Evolutionary conservation across 2,329 filamentous ascomycete species (phyloP).

Genomic region (Penicillium psychrosexuale): DNA sequence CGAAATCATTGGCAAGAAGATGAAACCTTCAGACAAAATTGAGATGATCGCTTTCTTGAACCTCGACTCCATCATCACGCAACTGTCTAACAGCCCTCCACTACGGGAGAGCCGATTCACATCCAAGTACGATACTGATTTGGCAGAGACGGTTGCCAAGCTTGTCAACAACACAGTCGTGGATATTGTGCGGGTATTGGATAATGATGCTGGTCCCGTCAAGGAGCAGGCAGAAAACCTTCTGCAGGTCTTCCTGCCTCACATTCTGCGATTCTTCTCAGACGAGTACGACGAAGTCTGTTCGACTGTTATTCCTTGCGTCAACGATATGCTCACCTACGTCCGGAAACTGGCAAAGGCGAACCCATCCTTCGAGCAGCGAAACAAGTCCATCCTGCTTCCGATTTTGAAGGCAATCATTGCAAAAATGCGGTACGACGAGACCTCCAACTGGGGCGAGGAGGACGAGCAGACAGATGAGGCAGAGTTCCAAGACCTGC

Average conservation of each 20-base stretch:
- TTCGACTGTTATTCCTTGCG: conserved; percentile 87
- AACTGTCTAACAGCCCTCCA: conserved; percentile 79
- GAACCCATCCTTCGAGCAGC: conserved; percentile 62
- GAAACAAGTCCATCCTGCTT: conserved; percentile 78
- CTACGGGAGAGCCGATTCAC: conserved; percentile 76
- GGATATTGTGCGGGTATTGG: conserved; percentile 83
- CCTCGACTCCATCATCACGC: conserved; percentile 76
- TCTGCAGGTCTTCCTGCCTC: conserved; percentile 74
- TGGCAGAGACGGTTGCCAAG: conserved; percentile 92
- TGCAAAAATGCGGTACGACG: conserved; percentile 94
- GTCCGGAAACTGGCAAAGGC: conserved; percentile 72
- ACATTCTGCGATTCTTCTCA: conserved; percentile 88
- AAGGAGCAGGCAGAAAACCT: conserved; percentile 75
- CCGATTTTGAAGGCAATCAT: conserved; percentile 90
- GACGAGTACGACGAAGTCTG: conserved; percentile 99
- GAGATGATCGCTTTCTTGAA: conserved; percentile 91
- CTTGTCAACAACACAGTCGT: conserved; percentile 86
- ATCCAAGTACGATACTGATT: conserved; percentile 86
- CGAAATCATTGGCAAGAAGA: conserved; percentile 96
- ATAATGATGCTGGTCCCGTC: conserved; percentile 60
- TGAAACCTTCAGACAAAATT: conserved; percentile 90
- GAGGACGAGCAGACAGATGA: conserved; percentile 95
- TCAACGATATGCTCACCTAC: conserved; percentile 89
- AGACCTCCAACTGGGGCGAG: conserved; percentile 87
- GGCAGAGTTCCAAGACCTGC: conserved; percentile 92